A percentile compares a stretch with the other conserved stretches of the same genome.
phyloP scores from a whole-genome alignment of 2,329 filamentous ascomycete genomes.

The Fusarium agapanthi region DNA sequence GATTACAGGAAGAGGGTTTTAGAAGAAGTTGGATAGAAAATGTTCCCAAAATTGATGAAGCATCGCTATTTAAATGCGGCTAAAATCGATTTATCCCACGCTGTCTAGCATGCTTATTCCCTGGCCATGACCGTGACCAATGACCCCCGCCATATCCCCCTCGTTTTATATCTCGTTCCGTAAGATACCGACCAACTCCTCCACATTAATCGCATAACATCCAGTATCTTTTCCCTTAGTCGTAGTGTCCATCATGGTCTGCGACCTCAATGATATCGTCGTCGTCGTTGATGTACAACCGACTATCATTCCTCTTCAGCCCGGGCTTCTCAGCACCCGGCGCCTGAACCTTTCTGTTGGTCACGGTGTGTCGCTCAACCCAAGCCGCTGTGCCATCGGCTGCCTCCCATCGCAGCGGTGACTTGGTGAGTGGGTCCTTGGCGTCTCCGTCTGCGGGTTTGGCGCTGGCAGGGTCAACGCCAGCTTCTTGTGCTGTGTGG shows the following conservation, averaged over 20 bases:
- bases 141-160: not conserved
- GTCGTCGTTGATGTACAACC: slow-evolving; percentile 40
- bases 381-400: slow-evolving; percentile 49
- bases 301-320: slow-evolving; percentile 38
- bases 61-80: slow-evolving; percentile 18
- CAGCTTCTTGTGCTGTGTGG: slow-evolving; percentile 41
- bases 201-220: slow-evolving; percentile 16
- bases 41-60: slow-evolving; percentile 2
- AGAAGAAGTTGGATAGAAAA: slow-evolving; percentile 11
- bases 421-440: slow-evolving; percentile 24
- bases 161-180: not conserved
- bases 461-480: slow-evolving; percentile 32
- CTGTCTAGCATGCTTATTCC: slow-evolving; percentile 5
- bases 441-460: slow-evolving; percentile 25
- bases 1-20: not conserved
- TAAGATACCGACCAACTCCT: not conserved
- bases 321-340: slow-evolving; percentile 10
- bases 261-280: slow-evolving; percentile 41
- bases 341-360: slow-evolving; percentile 22
- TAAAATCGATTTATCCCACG: not conserved
- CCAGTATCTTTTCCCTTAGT: slow-evolving; percentile 8
- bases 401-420: slow-evolving; percentile 49
- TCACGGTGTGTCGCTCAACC: slow-evolving; percentile 49
- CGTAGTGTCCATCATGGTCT: slow-evolving; percentile 40
- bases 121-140: not conserved